Base-by-base conservation (phyloP, 768 basidiomycete genomes). In the Amanita muscaria region DNA sequence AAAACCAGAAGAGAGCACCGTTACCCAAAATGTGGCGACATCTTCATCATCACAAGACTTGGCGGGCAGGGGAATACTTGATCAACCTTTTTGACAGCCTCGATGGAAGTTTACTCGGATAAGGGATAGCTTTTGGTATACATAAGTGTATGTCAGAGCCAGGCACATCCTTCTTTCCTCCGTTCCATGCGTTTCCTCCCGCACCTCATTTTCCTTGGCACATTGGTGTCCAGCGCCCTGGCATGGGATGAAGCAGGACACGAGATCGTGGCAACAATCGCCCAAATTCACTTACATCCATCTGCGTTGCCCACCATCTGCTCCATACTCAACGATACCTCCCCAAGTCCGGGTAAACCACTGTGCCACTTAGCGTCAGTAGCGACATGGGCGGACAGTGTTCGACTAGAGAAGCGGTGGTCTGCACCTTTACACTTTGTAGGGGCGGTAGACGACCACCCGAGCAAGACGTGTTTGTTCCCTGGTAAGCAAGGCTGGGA, bases 211-310 rank as follows among this genome's bases (percentile, higher is more conserved):
- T 29, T 32, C 24, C 36, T 46, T 22, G 34, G 33, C 3, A 21
- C 12, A 22, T 19, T 21, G 8, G 38, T 18, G n/a, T 33, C 46
- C 3, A 14, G n/a, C n/a, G 59, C 52, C 23, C 48, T 56, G 44
- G 69, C 58, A 35, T 72, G 70, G 70, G 70, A 68, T 37, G 66
- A 67, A 41, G 69, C 65, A 48, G 90, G 93, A 3, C 93, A 97
- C 54, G 87, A 96, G 67, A 82, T 96, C 24, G 78, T 90, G 3
- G 93, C 92, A 1, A 94, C 92, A 3, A 86, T 98, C 46, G 94
- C 94, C 1, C 86, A 97, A 59, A 88, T 93, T 48, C 79, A 96
- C 59, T 74, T 97, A 2, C 77, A 88, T 59, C 87, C 88, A 0
- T 67, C 65, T 2, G 80, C 83, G 4, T 69, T 83, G 31, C 70